A percentile compares a stretch with the other conserved stretches of the same genome.
Conservation (phyloP, 257 asterid genomes). For the Solanum paucissectum region DNA sequence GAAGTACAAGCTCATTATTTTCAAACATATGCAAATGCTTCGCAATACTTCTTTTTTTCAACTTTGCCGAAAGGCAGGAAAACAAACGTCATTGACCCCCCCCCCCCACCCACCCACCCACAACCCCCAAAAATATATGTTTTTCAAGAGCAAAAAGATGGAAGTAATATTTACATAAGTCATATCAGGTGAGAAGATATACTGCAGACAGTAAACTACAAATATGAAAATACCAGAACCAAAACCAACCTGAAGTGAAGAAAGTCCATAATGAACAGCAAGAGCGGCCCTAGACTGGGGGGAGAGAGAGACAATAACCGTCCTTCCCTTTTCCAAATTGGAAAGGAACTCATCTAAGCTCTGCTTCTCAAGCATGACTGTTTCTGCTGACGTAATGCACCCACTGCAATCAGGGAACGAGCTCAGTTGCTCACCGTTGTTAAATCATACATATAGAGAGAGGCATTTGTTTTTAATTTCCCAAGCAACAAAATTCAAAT, state of each 20-base stretch:
- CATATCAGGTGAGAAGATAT: neutral
- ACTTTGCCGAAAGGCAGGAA: neutral
- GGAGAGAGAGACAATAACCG: slow-evolving; percentile 73
- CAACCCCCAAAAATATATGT: neutral
- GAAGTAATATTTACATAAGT: neutral
- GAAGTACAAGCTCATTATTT: neutral
- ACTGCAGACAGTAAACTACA: neutral
- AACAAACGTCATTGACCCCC: neutral
- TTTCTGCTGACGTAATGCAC: slow-evolving; percentile 96
- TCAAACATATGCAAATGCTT: neutral
- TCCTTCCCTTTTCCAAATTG: slow-evolving; percentile 51
- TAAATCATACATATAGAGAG: neutral
- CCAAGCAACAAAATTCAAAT: neutral
- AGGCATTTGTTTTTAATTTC: neutral
- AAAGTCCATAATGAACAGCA: slow-evolving; percentile 76
- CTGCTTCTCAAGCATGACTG: slow-evolving; percentile 98
- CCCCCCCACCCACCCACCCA: neutral
- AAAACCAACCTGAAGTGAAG: slow-evolving; percentile 54
- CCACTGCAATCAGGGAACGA: slow-evolving; percentile 52
- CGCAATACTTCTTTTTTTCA: neutral
- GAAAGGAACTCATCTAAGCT: slow-evolving; percentile 84
- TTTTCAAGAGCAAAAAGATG: neutral
- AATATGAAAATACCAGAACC: neutral
- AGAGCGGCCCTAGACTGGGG: slow-evolving; percentile 98
- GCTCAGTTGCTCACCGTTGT: neutral